phyloP scores from a whole-genome alignment of 371 early-diverging fungal genomes.

The Circinella minor region DNA sequence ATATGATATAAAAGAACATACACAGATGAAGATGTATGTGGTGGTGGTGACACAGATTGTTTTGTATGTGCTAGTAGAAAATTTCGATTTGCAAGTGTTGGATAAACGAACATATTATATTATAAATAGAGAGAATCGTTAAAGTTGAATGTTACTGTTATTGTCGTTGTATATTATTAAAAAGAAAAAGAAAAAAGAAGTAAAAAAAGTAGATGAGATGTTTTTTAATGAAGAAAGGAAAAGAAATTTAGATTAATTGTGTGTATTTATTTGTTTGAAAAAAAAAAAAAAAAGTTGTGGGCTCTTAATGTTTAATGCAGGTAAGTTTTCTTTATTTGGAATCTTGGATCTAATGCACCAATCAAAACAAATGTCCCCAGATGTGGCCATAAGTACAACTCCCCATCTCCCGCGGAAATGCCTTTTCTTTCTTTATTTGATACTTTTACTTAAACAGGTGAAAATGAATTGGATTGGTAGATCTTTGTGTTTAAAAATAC shows the following conservation, averaged over 20 bases:
- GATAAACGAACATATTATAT: constrained; percentile 21
- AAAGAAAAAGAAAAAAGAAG: background rate
- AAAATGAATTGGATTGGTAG: too few species aligned
- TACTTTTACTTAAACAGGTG: too few species aligned
- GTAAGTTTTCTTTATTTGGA: constrained; percentile 2
- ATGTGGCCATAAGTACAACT: background rate
- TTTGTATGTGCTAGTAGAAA: constrained; percentile 19
- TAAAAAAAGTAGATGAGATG: background rate
- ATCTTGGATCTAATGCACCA: constrained; percentile 11
- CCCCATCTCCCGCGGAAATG: background rate
- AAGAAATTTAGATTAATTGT: too few species aligned
- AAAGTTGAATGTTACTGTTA: too few species aligned
- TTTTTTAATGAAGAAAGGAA: background rate
- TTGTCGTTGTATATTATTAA: background rate
- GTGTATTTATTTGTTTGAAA: too few species aligned
- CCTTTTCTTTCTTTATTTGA: too few species aligned
- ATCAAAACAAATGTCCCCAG: constrained; percentile 13
- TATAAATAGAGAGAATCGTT: background rate
- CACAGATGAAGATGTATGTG: constrained; percentile 15
- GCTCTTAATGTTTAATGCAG: background rate
- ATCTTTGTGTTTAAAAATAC: too few species aligned
- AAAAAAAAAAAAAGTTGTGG: too few species aligned
- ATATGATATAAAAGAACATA: background rate
- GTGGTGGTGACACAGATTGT: constrained; percentile 8
- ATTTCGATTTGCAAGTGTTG: constrained; percentile 18